These are phyloP conservation scores for Acer campestre DNA, from an alignment of 345 rosid genomes.

Conservation along the genomic window DNA sequence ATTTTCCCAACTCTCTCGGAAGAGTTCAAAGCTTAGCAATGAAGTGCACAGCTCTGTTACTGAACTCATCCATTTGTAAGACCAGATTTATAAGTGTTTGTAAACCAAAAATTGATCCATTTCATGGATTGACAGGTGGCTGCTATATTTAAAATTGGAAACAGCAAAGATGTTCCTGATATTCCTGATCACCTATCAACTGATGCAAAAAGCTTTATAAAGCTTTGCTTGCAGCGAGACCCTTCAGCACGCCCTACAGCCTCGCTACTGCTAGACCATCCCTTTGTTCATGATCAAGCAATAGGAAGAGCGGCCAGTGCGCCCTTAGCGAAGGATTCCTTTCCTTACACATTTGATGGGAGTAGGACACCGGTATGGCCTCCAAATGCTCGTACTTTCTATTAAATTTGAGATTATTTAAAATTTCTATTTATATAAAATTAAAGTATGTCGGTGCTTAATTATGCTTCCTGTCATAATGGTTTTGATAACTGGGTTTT, in stretches of 20 bases:
- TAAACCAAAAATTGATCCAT: constrained; percentile 6
- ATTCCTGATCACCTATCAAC: constrained; percentile 89
- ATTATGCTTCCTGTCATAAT: background rate
- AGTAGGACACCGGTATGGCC: constrained; percentile 64
- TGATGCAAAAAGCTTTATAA: constrained; percentile 77
- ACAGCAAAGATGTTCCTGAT: constrained; percentile 90
- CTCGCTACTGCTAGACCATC: constrained; percentile 66
- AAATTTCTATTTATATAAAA: background rate
- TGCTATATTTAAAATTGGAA: constrained; percentile 96
- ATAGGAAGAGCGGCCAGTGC: constrained; percentile 49
- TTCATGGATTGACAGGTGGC: constrained; percentile 74
- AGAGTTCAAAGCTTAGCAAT: constrained; percentile 34
- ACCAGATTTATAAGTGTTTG: constrained; percentile 16
- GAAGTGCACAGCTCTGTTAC: constrained; percentile 27
- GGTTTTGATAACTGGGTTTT: constrained; percentile 4
- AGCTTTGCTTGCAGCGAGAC: constrained; percentile 85
- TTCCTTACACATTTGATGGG: constrained; percentile 65
- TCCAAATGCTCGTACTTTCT: background rate
- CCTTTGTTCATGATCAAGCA: constrained; percentile 68
- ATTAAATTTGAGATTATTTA: background rate
- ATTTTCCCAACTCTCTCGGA: constrained; percentile 70
- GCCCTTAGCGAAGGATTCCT: constrained; percentile 55
- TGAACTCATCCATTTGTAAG: constrained; percentile 7
- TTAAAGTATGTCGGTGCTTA: background rate
- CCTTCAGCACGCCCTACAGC: constrained; percentile 88